These are phyloP conservation scores for Termitomyces sp. DNA, from an alignment of 768 basidiomycete genomes.

Conservation along the genomic window DNA sequence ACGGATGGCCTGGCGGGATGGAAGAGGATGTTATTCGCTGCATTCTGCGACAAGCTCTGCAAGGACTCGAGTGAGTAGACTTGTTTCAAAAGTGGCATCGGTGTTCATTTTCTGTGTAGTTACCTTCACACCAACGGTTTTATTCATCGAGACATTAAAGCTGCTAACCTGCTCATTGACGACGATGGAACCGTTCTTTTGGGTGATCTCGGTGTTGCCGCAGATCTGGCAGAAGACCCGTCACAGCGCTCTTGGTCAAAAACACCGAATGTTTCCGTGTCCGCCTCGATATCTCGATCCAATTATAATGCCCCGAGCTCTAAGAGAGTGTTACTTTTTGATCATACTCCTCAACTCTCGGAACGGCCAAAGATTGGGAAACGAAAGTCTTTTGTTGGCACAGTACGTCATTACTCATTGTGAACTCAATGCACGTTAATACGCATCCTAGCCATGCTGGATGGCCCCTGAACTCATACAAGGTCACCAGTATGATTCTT, in stretches of 20 bases:
- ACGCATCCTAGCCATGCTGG: conserved; percentile 68
- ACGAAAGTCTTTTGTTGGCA: conserved; percentile 90
- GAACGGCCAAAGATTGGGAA: conserved; percentile 55
- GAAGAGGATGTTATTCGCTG: conserved; percentile 85
- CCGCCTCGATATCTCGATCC: conserved; percentile 22
- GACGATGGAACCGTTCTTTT: conserved; percentile 87
- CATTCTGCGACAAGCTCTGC: conserved; percentile 77
- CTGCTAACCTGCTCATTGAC: conserved; percentile 89
- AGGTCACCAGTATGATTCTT: conserved; percentile 76
- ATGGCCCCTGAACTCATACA: conserved; percentile 95
- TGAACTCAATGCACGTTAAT: not conserved
- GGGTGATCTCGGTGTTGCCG: conserved; percentile 91
- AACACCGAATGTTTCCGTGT: conserved; percentile 24
- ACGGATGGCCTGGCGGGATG: conserved; percentile 84
- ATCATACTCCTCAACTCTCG: conserved; percentile 18
- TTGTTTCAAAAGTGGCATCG: not conserved
- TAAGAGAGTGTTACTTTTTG: conserved; percentile 30
- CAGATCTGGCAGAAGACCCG: conserved; percentile 68
- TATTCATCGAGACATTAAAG: conserved; percentile 92
- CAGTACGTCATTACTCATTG: conserved; percentile 40
- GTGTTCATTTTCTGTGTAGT: conserved; percentile 27
- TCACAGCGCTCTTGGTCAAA: conserved; percentile 22
- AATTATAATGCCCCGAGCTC: conserved; percentile 5
- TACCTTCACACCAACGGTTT: conserved; percentile 88
- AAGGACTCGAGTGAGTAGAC: conserved; percentile 72